These are phyloP conservation scores for Penicillium mononematosum DNA, from an alignment of 495 filamentous ascomycete species.

Conservation along the genomic window DNA sequence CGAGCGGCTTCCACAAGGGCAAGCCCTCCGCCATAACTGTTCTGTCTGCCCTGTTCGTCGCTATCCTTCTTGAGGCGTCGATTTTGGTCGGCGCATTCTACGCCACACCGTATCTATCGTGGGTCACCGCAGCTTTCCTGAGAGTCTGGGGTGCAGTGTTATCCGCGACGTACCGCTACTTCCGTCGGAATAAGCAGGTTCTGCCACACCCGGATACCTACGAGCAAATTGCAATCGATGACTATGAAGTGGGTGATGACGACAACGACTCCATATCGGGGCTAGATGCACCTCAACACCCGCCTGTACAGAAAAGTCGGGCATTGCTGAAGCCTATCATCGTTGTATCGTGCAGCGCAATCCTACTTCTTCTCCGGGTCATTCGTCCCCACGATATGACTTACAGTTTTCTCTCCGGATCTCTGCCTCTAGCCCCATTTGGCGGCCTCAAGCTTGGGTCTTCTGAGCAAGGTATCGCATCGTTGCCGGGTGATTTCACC, in stretches of 20 bases:
- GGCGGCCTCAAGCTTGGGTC: conserved; percentile 5
- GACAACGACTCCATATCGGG: conserved; percentile 12
- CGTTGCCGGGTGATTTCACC: conserved; percentile 10
- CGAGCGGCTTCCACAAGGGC: background rate
- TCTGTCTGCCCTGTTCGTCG: conserved; percentile 8
- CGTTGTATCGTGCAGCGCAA: conserved; percentile 1
- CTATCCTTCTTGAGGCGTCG: conserved; percentile 5
- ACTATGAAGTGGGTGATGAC: conserved; percentile 16
- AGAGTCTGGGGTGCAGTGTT: conserved; percentile 13
- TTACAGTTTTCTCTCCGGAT: conserved; percentile 17
- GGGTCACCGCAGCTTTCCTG: conserved; percentile 9
- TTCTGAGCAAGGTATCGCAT: background rate
- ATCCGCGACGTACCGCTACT: conserved; percentile 2
- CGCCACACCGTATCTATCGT: conserved; percentile 16
- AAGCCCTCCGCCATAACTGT: conserved; percentile 6
- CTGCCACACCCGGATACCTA: conserved; percentile 8
- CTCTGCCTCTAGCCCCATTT: conserved; percentile 19
- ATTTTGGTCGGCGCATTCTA: conserved; percentile 14
- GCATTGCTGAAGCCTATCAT: conserved; percentile 5
- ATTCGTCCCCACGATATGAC: conserved; percentile 17
- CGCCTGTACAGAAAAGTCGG: background rate
- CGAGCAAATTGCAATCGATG: conserved; percentile 19
- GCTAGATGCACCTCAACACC: conserved; percentile 6
- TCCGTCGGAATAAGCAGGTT: conserved; percentile 1
- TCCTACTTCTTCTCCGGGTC: conserved; percentile 8